These are phyloP conservation scores for Scheffersomyces cryptocercus DNA, from an alignment of 1,139 yeast genomes.

Conservation along the genomic window DNA sequence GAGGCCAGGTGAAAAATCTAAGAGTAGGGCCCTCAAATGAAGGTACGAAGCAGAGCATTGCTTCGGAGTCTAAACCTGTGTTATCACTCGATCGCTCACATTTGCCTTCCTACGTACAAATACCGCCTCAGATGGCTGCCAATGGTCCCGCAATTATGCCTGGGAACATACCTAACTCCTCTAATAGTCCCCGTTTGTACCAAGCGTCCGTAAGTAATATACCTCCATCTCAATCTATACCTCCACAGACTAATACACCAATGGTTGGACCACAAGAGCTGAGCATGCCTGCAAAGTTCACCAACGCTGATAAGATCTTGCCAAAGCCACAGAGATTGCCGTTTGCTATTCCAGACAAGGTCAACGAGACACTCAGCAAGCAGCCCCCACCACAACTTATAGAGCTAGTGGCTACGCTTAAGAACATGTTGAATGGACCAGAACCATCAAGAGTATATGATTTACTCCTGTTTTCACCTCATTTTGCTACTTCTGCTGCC, in stretches of 20 bases:
- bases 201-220: not conserved
- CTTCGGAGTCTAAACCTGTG: slow-evolving; percentile 37
- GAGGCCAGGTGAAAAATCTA: slow-evolving; percentile 37
- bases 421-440: slow-evolving; percentile 51
- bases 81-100: slow-evolving; percentile 42
- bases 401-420: slow-evolving; percentile 65
- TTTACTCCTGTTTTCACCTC: slow-evolving; percentile 55
- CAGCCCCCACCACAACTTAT: slow-evolving; percentile 71
- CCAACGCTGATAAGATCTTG: slow-evolving; percentile 52
- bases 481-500: slow-evolving; percentile 63
- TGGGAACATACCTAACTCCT: not conserved
- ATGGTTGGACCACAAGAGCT: slow-evolving; percentile 8
- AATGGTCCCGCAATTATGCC: slow-evolving; percentile 11
- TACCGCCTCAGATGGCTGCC: slow-evolving; percentile 53
- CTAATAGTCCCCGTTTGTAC: not conserved
- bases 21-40: slow-evolving; percentile 65
- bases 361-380: slow-evolving; percentile 55
- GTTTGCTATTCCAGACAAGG: slow-evolving; percentile 50
- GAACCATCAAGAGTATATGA: slow-evolving; percentile 52
- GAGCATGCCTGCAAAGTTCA: slow-evolving; percentile 43
- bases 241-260: not conserved
- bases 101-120: slow-evolving; percentile 54
- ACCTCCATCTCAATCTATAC: not conserved
- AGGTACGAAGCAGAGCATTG: slow-evolving; percentile 40
- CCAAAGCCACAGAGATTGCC: slow-evolving; percentile 50